Evolutionary conservation across 1,139 yeast genomes (phyloP).

Genomic region (Saccharomyces hybrid): DNA sequence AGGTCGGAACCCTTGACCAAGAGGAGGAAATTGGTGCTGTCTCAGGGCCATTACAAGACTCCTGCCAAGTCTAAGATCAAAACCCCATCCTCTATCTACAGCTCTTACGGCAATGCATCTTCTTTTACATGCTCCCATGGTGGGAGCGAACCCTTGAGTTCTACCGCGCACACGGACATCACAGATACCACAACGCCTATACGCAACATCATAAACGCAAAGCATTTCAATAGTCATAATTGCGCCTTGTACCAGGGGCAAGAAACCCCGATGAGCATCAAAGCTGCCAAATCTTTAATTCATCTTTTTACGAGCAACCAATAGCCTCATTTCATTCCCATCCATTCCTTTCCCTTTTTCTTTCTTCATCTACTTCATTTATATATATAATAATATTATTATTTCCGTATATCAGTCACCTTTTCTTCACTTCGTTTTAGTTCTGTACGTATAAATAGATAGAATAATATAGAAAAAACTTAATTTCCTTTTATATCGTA

Average conservation of each 20-base stretch:
- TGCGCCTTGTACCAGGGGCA: conserved; percentile 9
- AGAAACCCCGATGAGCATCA: conserved; percentile 30
- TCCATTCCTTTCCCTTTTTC: neutral
- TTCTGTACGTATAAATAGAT: neutral
- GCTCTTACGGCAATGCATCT: neutral
- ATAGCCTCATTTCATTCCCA: neutral
- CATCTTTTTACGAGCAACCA: conserved; percentile 15
- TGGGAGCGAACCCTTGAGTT: neutral
- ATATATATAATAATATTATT: neutral
- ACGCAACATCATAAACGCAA: conserved; percentile 8
- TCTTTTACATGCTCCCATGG: neutral
- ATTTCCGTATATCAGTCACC: neutral
- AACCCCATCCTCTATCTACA: neutral
- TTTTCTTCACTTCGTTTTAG: neutral
- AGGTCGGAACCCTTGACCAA: conserved; percentile 3
- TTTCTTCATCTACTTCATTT: neutral
- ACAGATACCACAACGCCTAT: conserved; percentile 11
- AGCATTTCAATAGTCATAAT: conserved; percentile 1
- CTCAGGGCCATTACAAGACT: conserved; percentile 25
- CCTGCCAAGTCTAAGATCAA: conserved; percentile 14
- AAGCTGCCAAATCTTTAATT: conserved; percentile 31
- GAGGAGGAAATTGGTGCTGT: conserved; percentile 24
- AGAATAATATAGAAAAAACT: neutral
- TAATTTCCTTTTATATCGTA: too few relatives aligned
- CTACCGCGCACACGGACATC: neutral